A percentile compares a stretch with the other conserved stretches of the same genome.
Conservation (phyloP, 495 filamentous ascomycete genomes). For the Articulospora tetracladia region DNA sequence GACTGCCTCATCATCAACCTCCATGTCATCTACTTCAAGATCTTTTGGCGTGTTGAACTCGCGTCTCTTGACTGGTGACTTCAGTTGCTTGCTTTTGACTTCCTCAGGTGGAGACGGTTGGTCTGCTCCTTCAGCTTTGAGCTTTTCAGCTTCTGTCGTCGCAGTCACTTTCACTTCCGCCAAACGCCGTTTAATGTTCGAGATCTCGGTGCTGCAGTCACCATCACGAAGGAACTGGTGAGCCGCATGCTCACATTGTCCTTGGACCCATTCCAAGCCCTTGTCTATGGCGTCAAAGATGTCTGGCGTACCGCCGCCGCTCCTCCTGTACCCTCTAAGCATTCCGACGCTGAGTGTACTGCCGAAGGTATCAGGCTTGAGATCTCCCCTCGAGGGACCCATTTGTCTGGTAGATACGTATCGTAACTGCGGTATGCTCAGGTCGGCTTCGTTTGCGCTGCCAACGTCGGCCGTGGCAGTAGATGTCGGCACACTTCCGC, state of each 20-base stretch:
- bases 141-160: conserved; percentile 52
- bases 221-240: conserved; percentile 84
- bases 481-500: conserved; percentile 1
- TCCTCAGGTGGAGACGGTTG: not conserved
- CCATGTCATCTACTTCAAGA: conserved; percentile 24
- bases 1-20: conserved; percentile 20
- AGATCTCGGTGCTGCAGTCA: conserved; percentile 70
- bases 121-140: conserved; percentile 23
- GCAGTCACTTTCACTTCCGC: conserved; percentile 56
- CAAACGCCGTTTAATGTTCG: conserved; percentile 57
- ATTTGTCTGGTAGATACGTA: conserved; percentile 21
- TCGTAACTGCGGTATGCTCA: conserved; percentile 9
- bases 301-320: conserved; percentile 30
- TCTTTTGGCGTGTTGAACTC: conserved; percentile 1
- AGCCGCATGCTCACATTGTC: conserved; percentile 77
- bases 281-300: conserved; percentile 72
- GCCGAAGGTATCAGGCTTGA: not conserved
- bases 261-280: conserved; percentile 72
- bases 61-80: conserved; percentile 11
- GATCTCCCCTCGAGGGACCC: conserved; percentile 9
- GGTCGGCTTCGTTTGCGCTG: conserved; percentile 23
- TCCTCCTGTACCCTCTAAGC: conserved; percentile 14
- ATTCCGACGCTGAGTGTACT: conserved; percentile 14
- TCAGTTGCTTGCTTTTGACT: conserved; percentile 4
- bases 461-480: not conserved